A percentile compares a stretch with the other conserved stretches of the same genome.
phyloP scores from a whole-genome alignment of 2,329 filamentous ascomycete species.

The Cercospora sp. region DNA sequence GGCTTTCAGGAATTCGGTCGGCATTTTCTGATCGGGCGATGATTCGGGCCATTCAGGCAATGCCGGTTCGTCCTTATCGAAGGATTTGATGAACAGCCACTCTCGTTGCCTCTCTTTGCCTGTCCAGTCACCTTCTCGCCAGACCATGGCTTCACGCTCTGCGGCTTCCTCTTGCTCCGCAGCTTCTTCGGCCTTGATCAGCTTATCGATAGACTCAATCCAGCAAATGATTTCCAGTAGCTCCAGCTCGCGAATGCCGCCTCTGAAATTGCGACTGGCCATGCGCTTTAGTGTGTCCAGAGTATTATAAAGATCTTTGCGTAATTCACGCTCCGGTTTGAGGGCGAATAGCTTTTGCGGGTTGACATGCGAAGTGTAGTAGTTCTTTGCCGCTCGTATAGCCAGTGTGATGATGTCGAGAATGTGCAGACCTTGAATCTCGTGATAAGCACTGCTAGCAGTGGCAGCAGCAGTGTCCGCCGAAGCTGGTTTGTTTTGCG shows the following conservation, averaged over 20 bases:
- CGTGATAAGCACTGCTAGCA: conserved; percentile 68
- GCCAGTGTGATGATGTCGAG: conserved; percentile 90
- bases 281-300: conserved; percentile 91
- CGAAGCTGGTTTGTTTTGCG: conserved; percentile 37
- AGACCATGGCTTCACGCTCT: conserved; percentile 71
- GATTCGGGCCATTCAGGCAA: conserved; percentile 67
- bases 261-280: conserved; percentile 81
- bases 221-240: conserved; percentile 72
- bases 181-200: conserved; percentile 74
- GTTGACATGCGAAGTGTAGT: conserved; percentile 90
- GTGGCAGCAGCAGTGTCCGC: conserved; percentile 28
- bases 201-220: conserved; percentile 74
- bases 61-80: conserved; percentile 62
- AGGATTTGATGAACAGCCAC: conserved; percentile 74
- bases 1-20: conserved; percentile 68
- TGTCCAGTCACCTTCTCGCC: conserved; percentile 71
- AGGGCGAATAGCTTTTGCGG: conserved; percentile 83
- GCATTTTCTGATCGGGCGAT: conserved; percentile 16
- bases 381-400: conserved; percentile 93
- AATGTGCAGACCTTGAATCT: conserved; percentile 87
- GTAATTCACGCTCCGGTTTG: conserved; percentile 81
- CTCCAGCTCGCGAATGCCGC: conserved; percentile 78
- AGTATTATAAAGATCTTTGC: conserved; percentile 78
- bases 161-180: conserved; percentile 72
- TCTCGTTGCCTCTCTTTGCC: conserved; percentile 79